Evolutionary conservation across 805 yeast genomes (phyloP).

Genomic region (Wickerhamiella spandovensis): DNA sequence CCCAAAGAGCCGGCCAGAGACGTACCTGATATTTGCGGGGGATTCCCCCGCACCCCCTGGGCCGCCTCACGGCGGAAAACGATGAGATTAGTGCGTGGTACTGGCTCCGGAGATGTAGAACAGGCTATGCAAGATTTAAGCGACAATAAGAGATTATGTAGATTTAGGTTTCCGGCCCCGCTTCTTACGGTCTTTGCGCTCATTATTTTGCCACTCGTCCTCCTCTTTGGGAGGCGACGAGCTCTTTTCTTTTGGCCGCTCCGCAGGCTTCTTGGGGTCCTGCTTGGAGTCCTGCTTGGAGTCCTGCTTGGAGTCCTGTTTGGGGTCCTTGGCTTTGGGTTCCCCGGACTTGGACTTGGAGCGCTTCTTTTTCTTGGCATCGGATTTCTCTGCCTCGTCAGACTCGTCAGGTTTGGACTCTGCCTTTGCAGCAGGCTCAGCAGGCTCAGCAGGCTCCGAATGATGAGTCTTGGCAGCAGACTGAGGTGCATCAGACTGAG

Average conservation of each 20-base stretch:
- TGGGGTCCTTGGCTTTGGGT: background rate
- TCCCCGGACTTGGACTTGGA: background rate
- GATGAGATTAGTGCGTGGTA: too few relatives aligned
- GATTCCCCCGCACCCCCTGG: too few relatives aligned
- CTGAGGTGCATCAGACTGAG: background rate
- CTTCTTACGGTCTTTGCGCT: background rate
- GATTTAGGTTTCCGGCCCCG: background rate
- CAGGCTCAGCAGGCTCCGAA: background rate
- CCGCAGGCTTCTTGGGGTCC: background rate
- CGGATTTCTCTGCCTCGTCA: background rate
- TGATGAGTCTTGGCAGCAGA: background rate
- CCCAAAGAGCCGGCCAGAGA: too few relatives aligned
- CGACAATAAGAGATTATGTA: background rate
- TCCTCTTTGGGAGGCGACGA: background rate
- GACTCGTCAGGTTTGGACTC: background rate
- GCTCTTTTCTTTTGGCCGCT: background rate
- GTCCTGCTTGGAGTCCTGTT: background rate
- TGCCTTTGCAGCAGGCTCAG: background rate
- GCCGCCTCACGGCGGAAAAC: too few relatives aligned
- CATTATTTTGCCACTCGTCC: background rate
- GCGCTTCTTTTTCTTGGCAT: background rate
- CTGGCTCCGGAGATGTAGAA: too few relatives aligned
- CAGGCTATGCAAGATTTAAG: too few relatives aligned
- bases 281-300: background rate
- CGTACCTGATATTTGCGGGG: too few relatives aligned